Evolutionary conservation across 768 basidiomycete species (phyloP), one percentile per base, ranked within the genome.

Genomic region (Leccinum obscurum): DNA sequence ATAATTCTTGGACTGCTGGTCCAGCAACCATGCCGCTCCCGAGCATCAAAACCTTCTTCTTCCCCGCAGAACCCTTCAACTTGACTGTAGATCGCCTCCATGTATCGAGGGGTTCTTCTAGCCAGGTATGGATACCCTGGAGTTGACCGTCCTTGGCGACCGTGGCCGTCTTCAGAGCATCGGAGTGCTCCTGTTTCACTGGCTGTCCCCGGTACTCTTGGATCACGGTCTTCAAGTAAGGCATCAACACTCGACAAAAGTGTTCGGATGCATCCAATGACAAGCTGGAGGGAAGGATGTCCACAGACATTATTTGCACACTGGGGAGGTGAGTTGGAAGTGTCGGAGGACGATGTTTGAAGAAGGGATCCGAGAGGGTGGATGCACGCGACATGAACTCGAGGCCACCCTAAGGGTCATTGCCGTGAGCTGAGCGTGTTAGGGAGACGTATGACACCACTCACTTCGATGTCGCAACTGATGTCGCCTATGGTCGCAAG

Each of bases 1-100:
- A 83, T 53, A 97, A 80, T 67, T 89, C 83, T 55, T 90, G 84
- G 3, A 93, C 87, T 0, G 92, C 91, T 15, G 95, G 95, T 3
- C 88, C 89, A 5, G 94, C 93, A 20, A 98, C 95, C 87, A 97
- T 93, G n/a, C 95, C 95, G 57, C 91, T 93, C 8, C 95, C 95
- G 2, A 98, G 81, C 68, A 97, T 78, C 35, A 98, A 72, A 0
- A 95, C 82, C 66, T 81, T 84, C 77, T 88, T 88, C 75, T 83
- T 86, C 65, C 59, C 75, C 56, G 53, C 30, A 2, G 54, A 52
- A 14, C 60, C 39, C 56, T 61, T 46, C 17, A 32, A 22, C 51
- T 59, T 60, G 4, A 48, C 22, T 10, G 56, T 49, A 26, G 66
- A 60, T 46, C 9, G 60, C 60, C 73, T 73, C 74, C 80, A 86